Base-by-base conservation (phyloP, 345 rosid genomes). In the Eutrema yunnanense region DNA sequence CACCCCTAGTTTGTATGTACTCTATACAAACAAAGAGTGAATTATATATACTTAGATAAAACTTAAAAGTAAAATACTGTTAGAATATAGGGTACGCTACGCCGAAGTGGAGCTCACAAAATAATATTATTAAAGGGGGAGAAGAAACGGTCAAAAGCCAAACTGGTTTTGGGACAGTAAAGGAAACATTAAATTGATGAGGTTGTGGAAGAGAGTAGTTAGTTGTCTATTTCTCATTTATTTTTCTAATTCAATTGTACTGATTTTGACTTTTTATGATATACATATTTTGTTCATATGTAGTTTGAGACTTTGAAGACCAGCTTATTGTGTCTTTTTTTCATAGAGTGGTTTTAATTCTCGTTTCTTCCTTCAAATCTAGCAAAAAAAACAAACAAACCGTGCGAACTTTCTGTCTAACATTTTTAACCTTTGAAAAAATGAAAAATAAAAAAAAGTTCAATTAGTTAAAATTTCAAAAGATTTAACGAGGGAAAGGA, bases 211-310 rank as follows among this genome's bases (percentile, higher is more conserved):
- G 74, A 14, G 40, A 75, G 79, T 62, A 16, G 74, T 69, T 75
- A 69, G 2, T 54, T 62, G 70, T 75, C 79, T 37, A 46, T 47
- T 62, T 69, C 79, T 29, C 79, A 69, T 75, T 74, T 61, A 68
- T 26, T 60, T 11, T 53, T 33, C 37, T 36, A n/a, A 11, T 12
- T 57, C 29, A 54, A 66, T 9, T 58, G 22, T 46, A 29, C 50
- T 38, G 51, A 56, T 47, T 46, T 67, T 74, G 62, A 74, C 32
- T 26, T 74, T 29, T 27, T 43, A 50, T 33, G 2, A 4, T 48
- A 41, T 58, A n/a, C n/a, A n/a, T n/a, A 47, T 38, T 12, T 63
- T 12, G 13, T 33, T 54, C 41, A 7, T 7, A 13, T 19, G 51
- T 40, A 16, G 19, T 42, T 48, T 37, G 38, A 72, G 37, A 73